Conservation (phyloP, 1,284 basidiomycete species). For the Tetrapyrgos nigripes region DNA sequence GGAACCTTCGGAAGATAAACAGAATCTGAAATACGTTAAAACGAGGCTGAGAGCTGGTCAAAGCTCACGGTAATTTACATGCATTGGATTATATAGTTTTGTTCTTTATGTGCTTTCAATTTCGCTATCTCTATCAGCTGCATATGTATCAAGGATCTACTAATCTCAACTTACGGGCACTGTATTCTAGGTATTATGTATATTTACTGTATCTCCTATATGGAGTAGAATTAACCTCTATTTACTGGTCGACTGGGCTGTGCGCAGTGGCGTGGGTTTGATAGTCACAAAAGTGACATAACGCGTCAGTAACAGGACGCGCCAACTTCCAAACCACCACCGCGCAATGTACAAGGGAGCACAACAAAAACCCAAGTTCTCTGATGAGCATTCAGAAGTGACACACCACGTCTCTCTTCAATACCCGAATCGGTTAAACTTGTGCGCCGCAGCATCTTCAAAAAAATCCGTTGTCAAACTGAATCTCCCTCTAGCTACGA, state of each 20-base stretch:
- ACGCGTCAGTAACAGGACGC: background rate
- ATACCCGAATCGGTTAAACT: slow-evolving; percentile 82
- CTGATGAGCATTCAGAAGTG: slow-evolving; percentile 1
- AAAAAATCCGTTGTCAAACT: slow-evolving; percentile 9
- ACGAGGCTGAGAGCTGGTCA: slow-evolving; percentile 8
- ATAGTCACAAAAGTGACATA: background rate
- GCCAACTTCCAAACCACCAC: background rate
- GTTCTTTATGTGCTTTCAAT: background rate
- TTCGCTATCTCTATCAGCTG: too few species aligned
- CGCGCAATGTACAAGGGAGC: slow-evolving; percentile 27
- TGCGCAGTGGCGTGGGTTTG: background rate
- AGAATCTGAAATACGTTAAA: slow-evolving; percentile 25
- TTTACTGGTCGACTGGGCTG: background rate
- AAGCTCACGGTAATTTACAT: background rate
- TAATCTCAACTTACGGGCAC: background rate
- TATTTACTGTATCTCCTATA: background rate
- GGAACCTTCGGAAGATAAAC: slow-evolving; percentile 46
- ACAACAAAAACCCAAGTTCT: slow-evolving; percentile 10
- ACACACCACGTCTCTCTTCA: slow-evolving; percentile 19
- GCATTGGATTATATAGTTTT: background rate
- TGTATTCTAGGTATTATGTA: background rate
- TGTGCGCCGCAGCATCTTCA: slow-evolving; percentile 55
- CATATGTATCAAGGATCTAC: background rate
- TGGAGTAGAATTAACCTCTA: background rate
- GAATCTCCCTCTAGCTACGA: slow-evolving; percentile 69